Conservation (phyloP, 163 green algal genomes). For the Botryococcus braunii region DNA sequence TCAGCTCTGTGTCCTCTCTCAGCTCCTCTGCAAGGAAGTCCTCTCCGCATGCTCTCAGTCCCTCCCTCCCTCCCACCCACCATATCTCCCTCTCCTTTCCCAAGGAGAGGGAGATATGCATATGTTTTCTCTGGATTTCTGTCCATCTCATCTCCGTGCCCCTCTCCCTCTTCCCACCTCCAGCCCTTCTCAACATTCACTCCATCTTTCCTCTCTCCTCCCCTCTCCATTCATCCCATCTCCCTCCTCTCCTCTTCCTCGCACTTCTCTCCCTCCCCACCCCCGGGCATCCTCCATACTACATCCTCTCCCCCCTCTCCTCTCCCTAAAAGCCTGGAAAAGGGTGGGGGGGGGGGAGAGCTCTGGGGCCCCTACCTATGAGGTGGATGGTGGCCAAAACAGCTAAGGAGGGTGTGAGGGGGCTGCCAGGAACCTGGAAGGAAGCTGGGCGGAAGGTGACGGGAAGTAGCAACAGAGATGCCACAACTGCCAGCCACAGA, state of each 20-base stretch:
- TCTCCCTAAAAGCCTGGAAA: neutral
- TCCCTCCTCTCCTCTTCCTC: neutral
- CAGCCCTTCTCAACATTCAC: too few relatives aligned
- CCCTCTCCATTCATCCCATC: neutral
- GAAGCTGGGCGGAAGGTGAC: slow-evolving; percentile 26
- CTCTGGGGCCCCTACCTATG: slow-evolving; percentile 26
- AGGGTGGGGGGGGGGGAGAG: slow-evolving; percentile 7
- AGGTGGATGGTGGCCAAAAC: slow-evolving; percentile 62
- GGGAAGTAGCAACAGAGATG: slow-evolving; percentile 30
- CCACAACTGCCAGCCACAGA: slow-evolving; percentile 21
- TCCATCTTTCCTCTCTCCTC: neutral
- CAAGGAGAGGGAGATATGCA: too few relatives aligned
- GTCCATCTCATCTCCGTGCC: neutral
- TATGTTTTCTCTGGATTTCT: neutral
- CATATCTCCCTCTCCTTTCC: too few relatives aligned
- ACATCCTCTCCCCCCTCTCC: neutral
- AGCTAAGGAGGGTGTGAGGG: slow-evolving; percentile 45
- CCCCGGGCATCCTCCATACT: neutral
- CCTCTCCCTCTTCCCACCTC: neutral
- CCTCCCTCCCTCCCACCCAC: too few relatives aligned
- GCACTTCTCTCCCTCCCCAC: neutral
- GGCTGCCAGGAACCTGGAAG: slow-evolving; percentile 52
- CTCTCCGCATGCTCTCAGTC: too few relatives aligned
- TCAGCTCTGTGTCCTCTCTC: too few relatives aligned
- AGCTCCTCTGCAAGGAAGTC: too few relatives aligned